Evolutionary conservation across 2,329 filamentous ascomycete species (phyloP).

Genomic region (Cercospora sp.): DNA sequence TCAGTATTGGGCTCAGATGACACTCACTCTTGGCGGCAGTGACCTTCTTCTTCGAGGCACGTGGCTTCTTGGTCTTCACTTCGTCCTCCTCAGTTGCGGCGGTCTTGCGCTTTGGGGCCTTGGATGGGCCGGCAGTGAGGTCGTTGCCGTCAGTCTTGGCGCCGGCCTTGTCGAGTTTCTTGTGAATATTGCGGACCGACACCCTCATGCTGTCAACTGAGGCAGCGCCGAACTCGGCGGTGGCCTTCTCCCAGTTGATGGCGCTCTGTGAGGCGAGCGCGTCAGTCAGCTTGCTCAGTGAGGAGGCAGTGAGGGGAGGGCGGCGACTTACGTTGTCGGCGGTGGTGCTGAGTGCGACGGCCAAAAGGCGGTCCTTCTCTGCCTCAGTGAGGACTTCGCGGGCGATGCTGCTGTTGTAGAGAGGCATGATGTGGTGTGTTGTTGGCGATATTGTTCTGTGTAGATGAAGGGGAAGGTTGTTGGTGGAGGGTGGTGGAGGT

Average conservation of each 20-base stretch:
- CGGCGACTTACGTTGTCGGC: conserved; percentile 20
- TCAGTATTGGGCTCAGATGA: neutral
- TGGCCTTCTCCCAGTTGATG: conserved; percentile 36
- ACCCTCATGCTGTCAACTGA: conserved; percentile 33
- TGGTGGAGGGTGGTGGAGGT: neutral
- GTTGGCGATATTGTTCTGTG: conserved; percentile 9
- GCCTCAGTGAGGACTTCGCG: conserved; percentile 30
- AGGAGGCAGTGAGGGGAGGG: neutral
- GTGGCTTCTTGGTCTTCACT: conserved; percentile 40
- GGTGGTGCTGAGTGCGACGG: conserved; percentile 31
- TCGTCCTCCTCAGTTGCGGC: neutral
- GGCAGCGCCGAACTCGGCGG: conserved; percentile 31
- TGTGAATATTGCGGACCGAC: conserved; percentile 26
- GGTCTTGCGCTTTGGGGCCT: conserved; percentile 37
- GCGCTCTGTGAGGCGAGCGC: conserved; percentile 23
- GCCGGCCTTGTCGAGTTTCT: conserved; percentile 36
- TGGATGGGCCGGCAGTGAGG: conserved; percentile 9
- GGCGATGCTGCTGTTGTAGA: conserved; percentile 34
- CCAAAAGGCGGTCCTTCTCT: conserved; percentile 37
- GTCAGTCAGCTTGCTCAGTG: conserved; percentile 12
- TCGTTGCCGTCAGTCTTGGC: conserved; percentile 21
- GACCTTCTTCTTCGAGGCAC: neutral
- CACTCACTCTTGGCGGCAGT: neutral
- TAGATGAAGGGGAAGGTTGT: neutral
- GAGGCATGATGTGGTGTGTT: conserved; percentile 19